phyloP scores from a whole-genome alignment of 306 rosid genomes.

The Lupinus albus region DNA sequence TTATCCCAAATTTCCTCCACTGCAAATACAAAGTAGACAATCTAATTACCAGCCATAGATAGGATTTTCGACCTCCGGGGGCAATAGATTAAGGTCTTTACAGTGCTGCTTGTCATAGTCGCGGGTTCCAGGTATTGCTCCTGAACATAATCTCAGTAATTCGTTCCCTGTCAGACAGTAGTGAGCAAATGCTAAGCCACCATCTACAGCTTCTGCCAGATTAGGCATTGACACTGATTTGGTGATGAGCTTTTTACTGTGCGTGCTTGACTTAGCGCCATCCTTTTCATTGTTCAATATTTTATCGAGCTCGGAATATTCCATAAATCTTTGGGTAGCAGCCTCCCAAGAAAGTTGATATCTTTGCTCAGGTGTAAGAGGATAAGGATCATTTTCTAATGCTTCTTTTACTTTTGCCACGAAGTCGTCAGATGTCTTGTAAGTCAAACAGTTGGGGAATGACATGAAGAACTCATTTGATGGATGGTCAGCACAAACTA shows the following conservation, averaged over 20 bases:
- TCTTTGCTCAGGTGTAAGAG: conserved; percentile 89
- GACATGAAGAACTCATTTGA: conserved; percentile 90
- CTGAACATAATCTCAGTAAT: conserved; percentile 77
- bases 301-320: conserved; percentile 74
- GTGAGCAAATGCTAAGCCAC: conserved; percentile 96
- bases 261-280: conserved; percentile 35
- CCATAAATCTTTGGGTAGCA: conserved; percentile 91
- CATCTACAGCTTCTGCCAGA: conserved; percentile 67
- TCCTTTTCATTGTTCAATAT: conserved; percentile 52
- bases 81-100: conserved; percentile 79
- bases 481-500: conserved; percentile 92
- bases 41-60: conserved; percentile 82
- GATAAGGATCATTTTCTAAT: conserved; percentile 75
- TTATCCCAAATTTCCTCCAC: conserved; percentile 57
- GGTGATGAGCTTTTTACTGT: conserved; percentile 40
- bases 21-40: conserved; percentile 5
- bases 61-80: conserved; percentile 88
- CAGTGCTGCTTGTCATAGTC: conserved; percentile 86
- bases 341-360: conserved; percentile 97
- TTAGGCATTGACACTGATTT: conserved; percentile 65
- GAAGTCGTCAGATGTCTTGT: conserved; percentile 83
- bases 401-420: conserved; percentile 90
- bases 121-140: conserved; percentile 92
- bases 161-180: conserved; percentile 90
- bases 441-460: conserved; percentile 89